Base-by-base conservation (phyloP, 768 basidiomycete genomes). In the Psilocybe azurescens region DNA sequence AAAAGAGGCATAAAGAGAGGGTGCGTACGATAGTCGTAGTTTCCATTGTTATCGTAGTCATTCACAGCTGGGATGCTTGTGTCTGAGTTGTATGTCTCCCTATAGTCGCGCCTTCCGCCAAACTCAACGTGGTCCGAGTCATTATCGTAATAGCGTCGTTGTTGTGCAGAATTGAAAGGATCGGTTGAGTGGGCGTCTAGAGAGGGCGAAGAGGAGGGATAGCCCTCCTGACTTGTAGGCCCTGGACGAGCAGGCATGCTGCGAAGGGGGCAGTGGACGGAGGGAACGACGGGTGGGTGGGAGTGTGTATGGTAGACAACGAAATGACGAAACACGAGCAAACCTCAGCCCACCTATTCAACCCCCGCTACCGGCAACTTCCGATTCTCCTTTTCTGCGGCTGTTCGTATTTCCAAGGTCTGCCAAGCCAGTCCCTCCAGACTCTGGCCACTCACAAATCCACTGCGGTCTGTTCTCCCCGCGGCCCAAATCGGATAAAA, bases 121-220 rank as follows among this genome's bases (percentile, higher is more conserved):
- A 79, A 85, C 67, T 91, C 90, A 65, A 83, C 78, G 65, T 88
- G 79, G 73, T 91, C 90, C 38, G 88, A 88, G 69, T 92, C 90
- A 71, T 86, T 87, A 81, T 93, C 91, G 77, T 87, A 90, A 76
- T 87, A 89, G 48, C 83, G 78, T 76, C 79, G 64, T 72, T 65
- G 70, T 75, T 69, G 67, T 76, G 61, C 24, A 71, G 75, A 65
- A 77, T 77, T 80, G 76, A 90, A 92, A 61, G 89, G 90, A 76
- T 92, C 90, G 67, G 80, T 78, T 30, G 83, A 83, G 69, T 90
- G 87, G 65, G 86, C 80, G 39, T 83, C 83, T n/a, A 79, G 69
- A 28, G 84, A 83, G 44, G 88, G 83, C 30, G 87, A 86, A 10
- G 87, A 83, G 14, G 87, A 84, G 56, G 83, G 81, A 69, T 88